Base-by-base conservation (phyloP, 768 basidiomycete genomes). In the Collybiopsis confluens region DNA sequence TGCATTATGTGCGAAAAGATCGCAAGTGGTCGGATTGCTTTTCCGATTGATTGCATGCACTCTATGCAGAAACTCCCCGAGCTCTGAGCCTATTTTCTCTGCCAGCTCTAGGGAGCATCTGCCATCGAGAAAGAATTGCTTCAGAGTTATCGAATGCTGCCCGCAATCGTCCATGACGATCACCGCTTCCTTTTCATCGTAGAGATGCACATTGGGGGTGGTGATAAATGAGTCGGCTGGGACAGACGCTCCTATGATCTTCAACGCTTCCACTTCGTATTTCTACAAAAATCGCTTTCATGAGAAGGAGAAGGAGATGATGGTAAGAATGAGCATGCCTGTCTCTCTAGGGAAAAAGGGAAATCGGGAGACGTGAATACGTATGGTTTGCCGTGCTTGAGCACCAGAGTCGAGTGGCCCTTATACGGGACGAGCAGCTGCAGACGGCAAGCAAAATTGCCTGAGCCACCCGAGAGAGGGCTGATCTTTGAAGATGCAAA, bases 161-260 rank as follows among this genome's bases (percentile, higher is more conserved):
- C 86, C 85, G 48, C 72, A 74, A 54, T 88, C 86, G 42, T 84
- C 80, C 74, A 87, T 84, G 61, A 88, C 74, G 36, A 87, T 72
- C 13, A 76, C 77, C 56, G 78, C 70, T 9, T 63, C 70, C 23
- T 66, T 68, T 37, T 73, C 63, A 59, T 88, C 85, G 61, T 79
- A 76, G 30, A 71, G 64, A 59, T 78, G 68, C 15, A 86, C 68
- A 5, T 54, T 62, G 1, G 85, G 84, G 3, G 80, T 76, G 1
- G 70, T 74, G 45, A 81, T 72, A 16, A 77, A 47, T 2, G 74
- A 66, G 23, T 70, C 64, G 16, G 51, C 52, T 8, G 71, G 68
- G 1, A 76, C 59, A 62, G 71, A 68, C 45, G 59, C 64, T 16
- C 66, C 64, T 37, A 81, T 74, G 24, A 72, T 70, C 43, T 61